phyloP scores from a whole-genome alignment of 768 basidiomycete genomes.

The Imleria badia region DNA sequence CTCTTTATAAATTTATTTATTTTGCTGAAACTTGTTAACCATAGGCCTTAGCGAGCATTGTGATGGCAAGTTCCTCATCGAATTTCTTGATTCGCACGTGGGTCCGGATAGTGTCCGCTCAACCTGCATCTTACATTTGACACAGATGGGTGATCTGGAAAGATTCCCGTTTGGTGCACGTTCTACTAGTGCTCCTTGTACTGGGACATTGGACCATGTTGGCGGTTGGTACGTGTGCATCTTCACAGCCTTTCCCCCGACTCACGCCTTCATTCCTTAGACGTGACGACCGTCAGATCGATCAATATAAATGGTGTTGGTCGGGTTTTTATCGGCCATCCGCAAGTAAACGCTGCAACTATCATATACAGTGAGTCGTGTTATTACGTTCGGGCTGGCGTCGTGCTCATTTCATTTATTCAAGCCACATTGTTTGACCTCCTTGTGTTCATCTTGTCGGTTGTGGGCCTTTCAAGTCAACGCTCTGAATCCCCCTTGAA shows the following conservation, averaged over 20 bases:
- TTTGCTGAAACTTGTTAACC: neutral
- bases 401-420: neutral
- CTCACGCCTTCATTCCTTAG: neutral
- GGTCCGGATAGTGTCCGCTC: neutral
- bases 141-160: constrained; percentile 28
- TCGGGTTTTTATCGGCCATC: neutral
- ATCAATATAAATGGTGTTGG: neutral
- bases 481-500: constrained; percentile 11
- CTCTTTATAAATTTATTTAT: neutral
- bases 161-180: constrained; percentile 4
- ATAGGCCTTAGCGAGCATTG: constrained; percentile 4
- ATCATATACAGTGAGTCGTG: constrained; percentile 17
- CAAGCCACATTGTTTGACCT: constrained; percentile 19
- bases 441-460: constrained; percentile 15
- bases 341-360: neutral
- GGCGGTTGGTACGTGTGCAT: constrained; percentile 1
- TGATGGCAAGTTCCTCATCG: constrained; percentile 19
- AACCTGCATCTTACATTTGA: neutral
- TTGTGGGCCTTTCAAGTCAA: constrained; percentile 14
- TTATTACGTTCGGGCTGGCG: neutral
- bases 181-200: constrained; percentile 9
- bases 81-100: constrained; percentile 29
- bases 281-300: neutral
- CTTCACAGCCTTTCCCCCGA: neutral
- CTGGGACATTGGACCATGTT: constrained; percentile 24